Percentiles rank a stretch among this genome's conserved stretches.
These are phyloP conservation scores for Microdochium nivale DNA, from an alignment of 2,329 filamentous ascomycete genomes.

Conservation along the genomic window DNA sequence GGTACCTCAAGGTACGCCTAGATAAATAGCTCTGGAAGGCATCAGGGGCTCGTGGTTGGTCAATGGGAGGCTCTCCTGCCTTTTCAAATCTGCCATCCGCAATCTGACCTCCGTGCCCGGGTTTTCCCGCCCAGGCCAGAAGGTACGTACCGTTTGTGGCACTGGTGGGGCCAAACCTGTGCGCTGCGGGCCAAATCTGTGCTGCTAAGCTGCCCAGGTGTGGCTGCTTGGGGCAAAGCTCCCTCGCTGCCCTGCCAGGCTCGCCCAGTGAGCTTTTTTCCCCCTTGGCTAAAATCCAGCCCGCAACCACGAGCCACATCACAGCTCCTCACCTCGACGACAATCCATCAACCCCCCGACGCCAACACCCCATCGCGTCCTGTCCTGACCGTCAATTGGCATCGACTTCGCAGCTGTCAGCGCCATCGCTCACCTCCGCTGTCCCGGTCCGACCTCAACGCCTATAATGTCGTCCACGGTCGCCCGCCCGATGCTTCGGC, in stretches of 20 bases:
- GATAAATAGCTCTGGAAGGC: no score
- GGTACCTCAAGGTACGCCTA: no score
- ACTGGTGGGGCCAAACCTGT: neutral
- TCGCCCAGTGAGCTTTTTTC: slow-evolving; percentile 1
- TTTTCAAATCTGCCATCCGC: no score
- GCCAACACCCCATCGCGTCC: neutral
- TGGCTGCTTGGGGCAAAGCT: neutral
- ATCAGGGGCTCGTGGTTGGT: neutral
- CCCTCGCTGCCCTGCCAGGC: neutral
- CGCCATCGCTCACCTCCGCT: neutral
- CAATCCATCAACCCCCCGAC: neutral
- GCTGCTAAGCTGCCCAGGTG: no score
- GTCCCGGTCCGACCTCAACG: neutral
- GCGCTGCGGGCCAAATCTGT: neutral
- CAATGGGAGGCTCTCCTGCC: neutral
- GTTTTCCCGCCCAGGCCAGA: neutral
- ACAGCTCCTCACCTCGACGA: neutral
- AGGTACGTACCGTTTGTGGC: neutral
- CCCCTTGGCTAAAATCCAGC: neutral
- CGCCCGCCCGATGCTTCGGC: slow-evolving; percentile 22
- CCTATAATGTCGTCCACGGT: slow-evolving; percentile 6
- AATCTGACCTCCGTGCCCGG: no score
- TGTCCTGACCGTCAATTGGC: neutral
- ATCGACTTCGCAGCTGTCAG: neutral
- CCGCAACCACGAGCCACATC: neutral